Base-by-base conservation (phyloP, 192 early-diverging fungal genomes). In the Podila epicladia region DNA sequence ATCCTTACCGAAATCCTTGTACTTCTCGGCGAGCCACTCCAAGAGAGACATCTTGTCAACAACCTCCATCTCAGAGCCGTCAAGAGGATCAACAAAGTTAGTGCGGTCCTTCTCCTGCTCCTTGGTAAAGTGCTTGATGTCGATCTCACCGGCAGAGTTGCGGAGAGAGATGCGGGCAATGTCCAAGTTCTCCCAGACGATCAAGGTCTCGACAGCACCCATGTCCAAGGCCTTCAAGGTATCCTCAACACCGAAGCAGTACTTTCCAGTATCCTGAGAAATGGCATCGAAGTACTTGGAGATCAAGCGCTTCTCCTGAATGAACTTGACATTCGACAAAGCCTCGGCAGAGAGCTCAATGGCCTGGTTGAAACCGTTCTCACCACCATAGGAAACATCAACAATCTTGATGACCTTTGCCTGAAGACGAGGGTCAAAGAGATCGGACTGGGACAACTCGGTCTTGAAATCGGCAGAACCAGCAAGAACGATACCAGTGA, bases 391-490 rank as follows among this genome's bases (percentile, higher is more conserved):
- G 45, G 96, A 97, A 28, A 99, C 98, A 75, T 99, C 98, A 9
- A 99, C 95, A 65, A 95, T 88, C 79, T 95, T 97, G 74, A 99
- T 85, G 62, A 99, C 90, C 85, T 96, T 97, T 51, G 87, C 91
- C 65, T 87, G 82, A 51, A 99, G 89, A 75, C 98, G 95, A 66
- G 89, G 93, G 85, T 99, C 98, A 82, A 98, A 97, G 84, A 99
- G 82, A 77, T 99, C 98, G 38, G 96, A 97, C 83, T 97, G 94
- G 28, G 91, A 89, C 69, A 99, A 85, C 76, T 97, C 97, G 55
- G 95, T 96, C 88, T 99, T 99, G 90, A 99, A 98, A 87, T 99
- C 98, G 49, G 98, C 98, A 24, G 95, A 97, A 93, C 98, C 98
- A 58, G 98, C 98, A 32, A 99, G 86, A 64, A 99, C 90, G 19